Base-by-base conservation (phyloP, 2,329 filamentous ascomycete species). In the Drechslerella coelobrocha region DNA sequence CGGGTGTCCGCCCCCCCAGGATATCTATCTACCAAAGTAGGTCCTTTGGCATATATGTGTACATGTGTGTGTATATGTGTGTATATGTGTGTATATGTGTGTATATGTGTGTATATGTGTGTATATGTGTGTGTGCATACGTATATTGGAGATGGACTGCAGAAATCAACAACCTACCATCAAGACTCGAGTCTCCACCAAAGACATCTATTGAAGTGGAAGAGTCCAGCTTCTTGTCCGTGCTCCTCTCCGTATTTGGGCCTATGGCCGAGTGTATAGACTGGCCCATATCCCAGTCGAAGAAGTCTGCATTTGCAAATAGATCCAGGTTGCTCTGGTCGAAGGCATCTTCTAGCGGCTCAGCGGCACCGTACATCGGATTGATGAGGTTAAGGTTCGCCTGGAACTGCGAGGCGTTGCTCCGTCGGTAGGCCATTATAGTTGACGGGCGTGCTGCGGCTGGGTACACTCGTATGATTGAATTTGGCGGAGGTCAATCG, bases 241-340 rank as follows among this genome's bases (percentile, higher is more conserved):
- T 17, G 14, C 54, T 59, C 34, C 66, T 59, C 14, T 63, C 52
- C 7, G 66, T 51, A 37, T 71, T 56, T 6, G 48, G 77, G 73
- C 71, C 50, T 34, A 66, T 37, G 52, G 59, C 29, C 17, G 53
- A 37, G 76, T 86, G 84, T 71, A 83, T 83, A 76, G 84, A 83
- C 74, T 84, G 83, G n/a, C 84, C 84, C 39, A 85, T 82, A 78
- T 92, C 90, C 77, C 89, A 90, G 76, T 92, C 89, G 78, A 89
- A 89, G 79, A 93, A 93, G 75, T 90, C 86, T 48, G 89, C 87
- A 79, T 93, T 92, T 65, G 89, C 91, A 81, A 92, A 94, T 76
- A 92, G 84, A 55, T 88, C 87, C 54, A 93, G 82, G 73, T 92
- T 88, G 69, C 89, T 86, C 75, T 90, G 81, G 75, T 84, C 84